phyloP scores from a whole-genome alignment of 306 rosid species.

The Cucumis cinereus region DNA sequence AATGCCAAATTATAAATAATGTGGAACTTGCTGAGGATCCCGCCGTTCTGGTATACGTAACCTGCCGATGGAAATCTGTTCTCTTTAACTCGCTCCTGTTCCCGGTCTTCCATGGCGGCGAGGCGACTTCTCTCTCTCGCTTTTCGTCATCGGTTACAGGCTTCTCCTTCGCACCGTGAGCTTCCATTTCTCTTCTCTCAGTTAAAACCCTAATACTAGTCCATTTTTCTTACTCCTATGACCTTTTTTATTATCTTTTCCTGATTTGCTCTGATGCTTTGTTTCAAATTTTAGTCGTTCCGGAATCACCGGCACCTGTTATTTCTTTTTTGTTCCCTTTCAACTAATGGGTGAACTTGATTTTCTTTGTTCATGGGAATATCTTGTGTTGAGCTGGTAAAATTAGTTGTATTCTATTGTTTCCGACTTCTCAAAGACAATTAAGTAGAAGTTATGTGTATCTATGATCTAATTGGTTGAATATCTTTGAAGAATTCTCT shows the following conservation, averaged over 20 bases:
- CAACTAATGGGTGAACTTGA: background rate
- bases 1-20: background rate
- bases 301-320: background rate
- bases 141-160: slow-evolving; percentile 6
- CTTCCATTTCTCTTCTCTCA: background rate
- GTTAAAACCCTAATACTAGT: background rate
- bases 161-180: slow-evolving; percentile 19
- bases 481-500: background rate
- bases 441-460: background rate
- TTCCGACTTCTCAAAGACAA: background rate
- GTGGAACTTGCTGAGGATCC: background rate
- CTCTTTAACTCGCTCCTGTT: background rate
- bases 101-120: slow-evolving; percentile 24
- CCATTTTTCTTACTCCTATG: background rate
- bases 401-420: background rate
- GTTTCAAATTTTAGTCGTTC: background rate
- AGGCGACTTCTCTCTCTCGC: slow-evolving; percentile 28
- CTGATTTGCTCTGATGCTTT: background rate
- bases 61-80: background rate
- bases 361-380: background rate
- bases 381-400: background rate
- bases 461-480: background rate
- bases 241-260: background rate
- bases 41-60: background rate
- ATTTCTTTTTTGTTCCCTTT: background rate